Evolutionary conservation across 345 rosid species (phyloP).

Genomic region (Populus nigra): DNA sequence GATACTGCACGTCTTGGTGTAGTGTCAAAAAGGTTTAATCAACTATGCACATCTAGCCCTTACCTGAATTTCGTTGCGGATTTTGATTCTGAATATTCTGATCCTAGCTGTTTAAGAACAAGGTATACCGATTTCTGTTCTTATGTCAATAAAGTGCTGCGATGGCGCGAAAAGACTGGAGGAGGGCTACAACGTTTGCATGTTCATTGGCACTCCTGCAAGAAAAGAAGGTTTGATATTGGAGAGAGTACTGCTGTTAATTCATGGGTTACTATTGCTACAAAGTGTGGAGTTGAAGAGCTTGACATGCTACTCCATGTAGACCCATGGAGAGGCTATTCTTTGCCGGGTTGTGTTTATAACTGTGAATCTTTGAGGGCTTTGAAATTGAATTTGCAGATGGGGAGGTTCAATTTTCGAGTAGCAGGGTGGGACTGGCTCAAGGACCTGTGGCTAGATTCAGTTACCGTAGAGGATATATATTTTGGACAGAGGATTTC

Average conservation of each 20-base stretch:
- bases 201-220: conserved; percentile 7
- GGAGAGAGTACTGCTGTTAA: neutral
- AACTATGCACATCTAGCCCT: neutral
- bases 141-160: neutral
- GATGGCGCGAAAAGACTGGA: neutral
- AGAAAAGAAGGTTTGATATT: neutral
- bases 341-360: conserved; percentile 2
- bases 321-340: neutral
- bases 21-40: conserved; percentile 2
- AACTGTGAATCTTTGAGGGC: conserved; percentile 5
- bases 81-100: neutral
- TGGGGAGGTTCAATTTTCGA: neutral
- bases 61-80: conserved; percentile 6
- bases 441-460: conserved; percentile 5
- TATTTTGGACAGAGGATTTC: conserved; percentile 1
- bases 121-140: conserved; percentile 6
- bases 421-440: neutral
- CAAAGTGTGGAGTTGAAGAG: conserved; percentile 5
- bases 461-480: neutral
- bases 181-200: neutral
- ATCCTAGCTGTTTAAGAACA: neutral
- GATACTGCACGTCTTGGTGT: conserved; percentile 3
- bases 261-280: neutral
- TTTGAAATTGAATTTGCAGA: conserved; percentile 19
- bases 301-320: conserved; percentile 9